These are phyloP conservation scores for rapeseed (Brassica napus) DNA, from an alignment of 345 rosid genomes.

Conservation along the genomic window Da-Ae NC_063440.1:18504501-18505000, in stretches of 20 bases:
- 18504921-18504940: constrained; percentile 62
- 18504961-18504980: constrained; percentile 53
- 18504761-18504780: constrained; percentile 62
- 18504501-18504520: constrained; percentile 16
- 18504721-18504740: constrained; percentile 70
- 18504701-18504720: constrained; percentile 56
- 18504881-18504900: constrained; percentile 58
- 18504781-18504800: constrained; percentile 52
- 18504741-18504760: constrained; percentile 62
- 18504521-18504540: constrained; percentile 15
- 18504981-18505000: constrained; percentile 55
- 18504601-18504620: constrained; percentile 64
- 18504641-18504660: constrained; percentile 68
- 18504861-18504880: constrained; percentile 48
- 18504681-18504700: constrained; percentile 48
- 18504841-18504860: constrained; percentile 66
- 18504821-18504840: constrained; percentile 64
- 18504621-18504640: constrained; percentile 65
- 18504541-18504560: constrained; percentile 39
- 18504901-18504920: constrained; percentile 58
- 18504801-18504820: constrained; percentile 51
- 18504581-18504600: constrained; percentile 58
- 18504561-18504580: constrained; percentile 50
- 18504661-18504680: constrained; percentile 71
- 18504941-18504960: constrained; percentile 63